These are phyloP conservation scores for Fraxinus velutina DNA, from an alignment of 305 asterid species.

Conservation along the genomic window DNA sequence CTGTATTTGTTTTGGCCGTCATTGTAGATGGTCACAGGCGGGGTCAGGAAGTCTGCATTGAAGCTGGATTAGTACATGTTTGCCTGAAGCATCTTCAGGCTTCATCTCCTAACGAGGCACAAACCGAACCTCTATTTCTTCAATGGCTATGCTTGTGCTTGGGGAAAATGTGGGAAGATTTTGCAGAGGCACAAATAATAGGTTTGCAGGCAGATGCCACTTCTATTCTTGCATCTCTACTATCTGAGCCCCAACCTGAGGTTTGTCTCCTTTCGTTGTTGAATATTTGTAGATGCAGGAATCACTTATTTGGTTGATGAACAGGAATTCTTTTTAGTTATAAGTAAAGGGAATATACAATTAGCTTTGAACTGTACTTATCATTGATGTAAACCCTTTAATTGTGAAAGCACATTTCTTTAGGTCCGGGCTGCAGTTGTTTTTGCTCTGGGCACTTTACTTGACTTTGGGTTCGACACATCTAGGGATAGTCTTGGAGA, in stretches of 20 bases:
- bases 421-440: constrained; percentile 98
- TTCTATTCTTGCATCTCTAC: constrained; percentile 52
- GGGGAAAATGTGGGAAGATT: constrained; percentile 98
- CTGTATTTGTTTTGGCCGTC: constrained; percentile 98
- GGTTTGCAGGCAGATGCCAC: constrained; percentile 89
- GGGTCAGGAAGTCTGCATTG: constrained; percentile 96
- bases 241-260: constrained; percentile 64
- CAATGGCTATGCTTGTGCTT: constrained; percentile 47
- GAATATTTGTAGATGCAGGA: not conserved
- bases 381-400: constrained; percentile 6
- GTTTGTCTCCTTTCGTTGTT: constrained; percentile 34
- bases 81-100: constrained; percentile 88
- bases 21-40: constrained; percentile 90
- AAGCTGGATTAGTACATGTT: constrained; percentile 66
- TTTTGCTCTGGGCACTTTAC: constrained; percentile 84
- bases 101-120: constrained; percentile 72
- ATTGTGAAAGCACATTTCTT: constrained; percentile 23
- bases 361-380: not conserved
- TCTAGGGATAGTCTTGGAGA: constrained; percentile 80
- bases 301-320: not conserved
- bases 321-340: not conserved
- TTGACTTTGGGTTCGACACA: constrained; percentile 76
- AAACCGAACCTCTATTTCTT: constrained; percentile 71
- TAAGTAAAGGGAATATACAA: not conserved
- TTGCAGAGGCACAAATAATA: constrained; percentile 69